Base-by-base conservation (phyloP, 2,329 filamentous ascomycete species). In the Cercospora beticola region DNA sequence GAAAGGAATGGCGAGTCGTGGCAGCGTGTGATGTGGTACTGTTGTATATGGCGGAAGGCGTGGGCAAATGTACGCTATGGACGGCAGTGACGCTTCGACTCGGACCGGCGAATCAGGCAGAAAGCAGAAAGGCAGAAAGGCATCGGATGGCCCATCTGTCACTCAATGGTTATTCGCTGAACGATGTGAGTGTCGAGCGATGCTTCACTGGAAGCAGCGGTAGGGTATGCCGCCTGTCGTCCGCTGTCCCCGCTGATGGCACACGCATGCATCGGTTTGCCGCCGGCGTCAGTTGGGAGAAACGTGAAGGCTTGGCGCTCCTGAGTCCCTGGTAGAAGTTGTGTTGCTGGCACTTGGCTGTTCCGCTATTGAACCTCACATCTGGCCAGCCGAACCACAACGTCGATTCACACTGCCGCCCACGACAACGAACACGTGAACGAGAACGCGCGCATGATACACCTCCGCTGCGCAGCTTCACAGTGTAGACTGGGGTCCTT, bases 401-500 rank as follows among this genome's bases (percentile, higher is more conserved):
- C 26, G 14, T 58, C 54, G 54, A 12, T 21, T 18, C 54, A 12
- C 14, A n/a, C 54, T 31, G 9, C 54, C 54, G 16, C 54, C 26
- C 5, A 31, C 46, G 46, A 58, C 54, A 33, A 18, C 54, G 54
- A 58, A 14, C 54, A 58, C 26, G 26, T 33, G 30, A 33, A 31
- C 14, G 16, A n/a, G 16, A 10, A 58, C n/a, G 54, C 54, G 30
- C 54, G 54, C 54, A 58, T 58, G 26, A 31, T 58, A 58, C 26
- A 58, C 16, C 16, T 58, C 54, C 30, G 30, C 26, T 58, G 26
- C 26, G 16, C 54, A 58, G 54, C 54, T 33, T 33, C 54, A 28
- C 26, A 28, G 31, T 30, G 40, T 62, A 52, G 31, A 33, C 21
- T 58, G 62, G 62, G 62, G 62, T 64, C 62, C 62, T 58, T 40